These are phyloP conservation scores for Alliaria petiolata DNA, from an alignment of 345 rosid species.

Conservation along the genomic window DNA sequence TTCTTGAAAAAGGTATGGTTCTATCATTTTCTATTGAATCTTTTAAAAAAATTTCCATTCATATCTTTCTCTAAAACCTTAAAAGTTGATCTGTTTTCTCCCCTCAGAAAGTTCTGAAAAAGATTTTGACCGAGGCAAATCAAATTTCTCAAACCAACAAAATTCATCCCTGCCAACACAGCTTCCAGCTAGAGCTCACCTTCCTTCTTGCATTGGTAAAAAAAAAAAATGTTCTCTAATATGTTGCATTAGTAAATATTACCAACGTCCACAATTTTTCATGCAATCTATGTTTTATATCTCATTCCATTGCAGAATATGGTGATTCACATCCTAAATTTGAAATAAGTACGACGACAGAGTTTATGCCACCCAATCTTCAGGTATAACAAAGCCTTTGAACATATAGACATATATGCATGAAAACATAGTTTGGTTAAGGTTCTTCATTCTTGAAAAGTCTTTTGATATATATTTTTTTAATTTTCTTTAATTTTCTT, in stretches of 20 bases:
- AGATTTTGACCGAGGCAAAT: conserved; percentile 46
- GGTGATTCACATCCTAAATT: conserved; percentile 74
- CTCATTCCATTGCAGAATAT: conserved; percentile 43
- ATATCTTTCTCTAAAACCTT: background rate
- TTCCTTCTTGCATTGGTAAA: conserved; percentile 86
- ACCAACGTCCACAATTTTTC: background rate
- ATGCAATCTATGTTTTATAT: background rate
- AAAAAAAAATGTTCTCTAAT: background rate
- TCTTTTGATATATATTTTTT: background rate
- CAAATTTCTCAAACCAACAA: conserved; percentile 49
- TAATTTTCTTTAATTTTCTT: background rate
- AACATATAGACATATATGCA: background rate
- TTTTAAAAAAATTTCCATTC: background rate
- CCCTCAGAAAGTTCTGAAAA: conserved; percentile 51
- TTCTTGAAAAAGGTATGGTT: conserved; percentile 69
- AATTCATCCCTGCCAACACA: conserved; percentile 64
- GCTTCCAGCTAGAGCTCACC: conserved; percentile 84
- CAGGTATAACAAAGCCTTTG: conserved; percentile 16
- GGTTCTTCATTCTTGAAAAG: background rate
- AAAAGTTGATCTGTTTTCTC: background rate
- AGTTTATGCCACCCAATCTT: conserved; percentile 56
- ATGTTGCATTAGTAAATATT: background rate
- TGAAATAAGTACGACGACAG: conserved; percentile 59
- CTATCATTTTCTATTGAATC: background rate
- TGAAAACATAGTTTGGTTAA: background rate